These are phyloP conservation scores for Huntiella moniliformis DNA, from an alignment of 2,329 filamentous ascomycete genomes.

Conservation along the genomic window DNA sequence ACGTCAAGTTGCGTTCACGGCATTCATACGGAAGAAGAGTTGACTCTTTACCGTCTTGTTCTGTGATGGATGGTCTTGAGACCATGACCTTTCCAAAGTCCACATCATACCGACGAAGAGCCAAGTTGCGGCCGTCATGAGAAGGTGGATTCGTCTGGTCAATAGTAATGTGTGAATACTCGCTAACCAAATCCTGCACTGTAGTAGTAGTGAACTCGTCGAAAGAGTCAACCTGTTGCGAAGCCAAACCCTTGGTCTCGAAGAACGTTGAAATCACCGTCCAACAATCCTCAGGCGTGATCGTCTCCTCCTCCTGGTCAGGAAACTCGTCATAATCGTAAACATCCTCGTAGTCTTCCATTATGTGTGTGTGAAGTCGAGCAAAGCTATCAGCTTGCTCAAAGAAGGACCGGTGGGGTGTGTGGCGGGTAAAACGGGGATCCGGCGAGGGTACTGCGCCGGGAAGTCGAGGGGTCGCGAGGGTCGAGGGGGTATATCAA, in stretches of 20 bases:
- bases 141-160: slow-evolving; percentile 75
- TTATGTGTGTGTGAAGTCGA: slow-evolving; percentile 16
- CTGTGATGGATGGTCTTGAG: slow-evolving; percentile 75
- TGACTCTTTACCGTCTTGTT: slow-evolving; percentile 75
- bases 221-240: slow-evolving; percentile 95
- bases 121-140: slow-evolving; percentile 58
- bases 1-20: slow-evolving; percentile 86
- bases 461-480: too few species aligned
- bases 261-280: slow-evolving; percentile 95
- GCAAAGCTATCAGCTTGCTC: not conserved
- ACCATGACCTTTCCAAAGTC: slow-evolving; percentile 84
- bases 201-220: slow-evolving; percentile 91
- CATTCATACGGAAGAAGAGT: slow-evolving; percentile 87
- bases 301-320: slow-evolving; percentile 42
- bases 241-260: slow-evolving; percentile 84
- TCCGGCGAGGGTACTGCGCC: too few species aligned
- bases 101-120: slow-evolving; percentile 83
- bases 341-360: slow-evolving; percentile 38
- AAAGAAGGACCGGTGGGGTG: slow-evolving; percentile 14
- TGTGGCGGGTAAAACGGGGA: too few species aligned
- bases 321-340: slow-evolving; percentile 52
- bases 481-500: too few species aligned
- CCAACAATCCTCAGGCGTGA: slow-evolving; percentile 97
- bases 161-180: slow-evolving; percentile 79
- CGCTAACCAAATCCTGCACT: slow-evolving; percentile 84